phyloP scores from a whole-genome alignment of 169 alveolate species.

The Plasmodium fragile region DNA sequence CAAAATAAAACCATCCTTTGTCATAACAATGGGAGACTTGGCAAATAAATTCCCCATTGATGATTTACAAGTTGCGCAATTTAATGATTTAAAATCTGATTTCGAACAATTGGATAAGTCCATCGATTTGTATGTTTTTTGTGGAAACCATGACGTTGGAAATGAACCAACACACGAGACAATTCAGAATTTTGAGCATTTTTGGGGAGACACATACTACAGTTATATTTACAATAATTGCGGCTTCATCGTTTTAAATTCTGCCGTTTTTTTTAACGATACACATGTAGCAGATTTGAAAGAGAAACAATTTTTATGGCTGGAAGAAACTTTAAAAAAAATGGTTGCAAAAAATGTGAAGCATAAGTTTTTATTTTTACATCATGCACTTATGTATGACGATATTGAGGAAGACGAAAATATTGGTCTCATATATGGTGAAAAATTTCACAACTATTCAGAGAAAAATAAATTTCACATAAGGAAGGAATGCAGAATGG shows the following conservation, averaged over 20 bases:
- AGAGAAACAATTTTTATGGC: constrained; percentile 36
- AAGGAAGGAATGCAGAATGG: constrained; percentile 18
- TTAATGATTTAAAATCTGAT: constrained; percentile 18
- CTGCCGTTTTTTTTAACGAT: constrained; percentile 14
- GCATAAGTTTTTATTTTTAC: constrained; percentile 30
- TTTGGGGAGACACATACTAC: constrained; percentile 37
- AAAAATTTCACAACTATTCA: constrained; percentile 10
- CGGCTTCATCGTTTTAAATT: constrained; percentile 26
- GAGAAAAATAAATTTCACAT: constrained; percentile 39
- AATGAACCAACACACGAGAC: constrained; percentile 32
- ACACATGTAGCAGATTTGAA: constrained; percentile 13
- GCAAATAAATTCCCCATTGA: neutral
- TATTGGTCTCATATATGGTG: constrained; percentile 34
- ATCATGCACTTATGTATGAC: constrained; percentile 50
- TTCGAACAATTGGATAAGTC: constrained; percentile 22
- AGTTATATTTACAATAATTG: constrained; percentile 44
- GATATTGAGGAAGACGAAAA: constrained; percentile 42
- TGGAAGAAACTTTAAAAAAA: constrained; percentile 31
- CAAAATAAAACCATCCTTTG: constrained; percentile 40
- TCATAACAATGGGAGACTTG: constrained; percentile 26
- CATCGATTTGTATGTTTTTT: constrained; percentile 54
- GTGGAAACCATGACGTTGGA: constrained; percentile 44
- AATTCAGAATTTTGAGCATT: neutral
- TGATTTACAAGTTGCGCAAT: neutral
- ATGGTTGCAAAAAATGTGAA: constrained; percentile 10